Evolutionary conservation across 164 flowering plant genomes (phyloP).

Genomic region (Echeveria elegans): DNA sequence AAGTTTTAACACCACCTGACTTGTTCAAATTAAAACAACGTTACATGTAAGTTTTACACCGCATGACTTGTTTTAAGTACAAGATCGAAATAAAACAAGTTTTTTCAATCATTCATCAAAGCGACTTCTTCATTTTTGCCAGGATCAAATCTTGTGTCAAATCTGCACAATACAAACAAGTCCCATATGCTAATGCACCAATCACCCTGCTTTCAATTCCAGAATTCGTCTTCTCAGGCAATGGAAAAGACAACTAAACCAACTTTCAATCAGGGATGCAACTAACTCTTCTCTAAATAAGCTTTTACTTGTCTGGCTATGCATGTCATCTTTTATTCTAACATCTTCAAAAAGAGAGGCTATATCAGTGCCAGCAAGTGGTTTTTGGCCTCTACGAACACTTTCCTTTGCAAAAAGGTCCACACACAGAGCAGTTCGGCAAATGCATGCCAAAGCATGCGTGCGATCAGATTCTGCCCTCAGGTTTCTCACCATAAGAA

Average conservation of each 20-base stretch:
- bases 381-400: constrained; percentile 96
- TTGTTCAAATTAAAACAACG: too few relatives aligned
- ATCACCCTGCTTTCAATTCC: constrained; percentile 96
- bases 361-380: constrained; percentile 92
- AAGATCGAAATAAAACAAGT: too few relatives aligned
- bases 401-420: constrained; percentile 98
- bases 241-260: constrained; percentile 92
- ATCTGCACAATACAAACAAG: constrained; percentile 99
- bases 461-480: constrained; percentile 99
- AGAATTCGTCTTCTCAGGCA: constrained; percentile 87
- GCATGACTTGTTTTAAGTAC: too few relatives aligned
- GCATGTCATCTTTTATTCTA: constrained; percentile 80
- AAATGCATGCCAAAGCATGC: constrained; percentile 97
- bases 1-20: too few relatives aligned
- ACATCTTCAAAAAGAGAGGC: constrained; percentile 92
- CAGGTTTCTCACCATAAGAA: constrained; percentile 94
- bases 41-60: too few relatives aligned
- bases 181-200: constrained; percentile 98
- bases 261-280: constrained; percentile 92
- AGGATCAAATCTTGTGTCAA: too few relatives aligned
- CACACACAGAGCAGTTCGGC: constrained; percentile 97
- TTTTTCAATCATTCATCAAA: too few relatives aligned
- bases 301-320: constrained; percentile 69
- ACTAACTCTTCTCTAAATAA: constrained; percentile 96
- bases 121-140: too few relatives aligned